Percentiles rank a stretch among this genome's conserved stretches.
phyloP scores from a whole-genome alignment of 768 basidiomycete genomes.

The Leccinum longicurvipes region DNA sequence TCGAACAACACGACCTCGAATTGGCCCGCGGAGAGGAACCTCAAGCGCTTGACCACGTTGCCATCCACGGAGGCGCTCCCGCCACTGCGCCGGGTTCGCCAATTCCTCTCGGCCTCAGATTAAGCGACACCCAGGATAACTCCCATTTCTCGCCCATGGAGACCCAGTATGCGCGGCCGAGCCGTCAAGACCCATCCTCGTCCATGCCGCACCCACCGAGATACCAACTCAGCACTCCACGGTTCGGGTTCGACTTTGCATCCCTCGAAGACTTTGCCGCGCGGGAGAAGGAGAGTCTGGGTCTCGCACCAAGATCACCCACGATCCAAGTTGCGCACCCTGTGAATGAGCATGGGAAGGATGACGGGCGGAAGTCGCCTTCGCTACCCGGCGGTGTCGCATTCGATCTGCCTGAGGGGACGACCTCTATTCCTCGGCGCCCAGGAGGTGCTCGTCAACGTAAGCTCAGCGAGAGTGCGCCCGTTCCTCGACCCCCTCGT shows the following conservation, averaged over 20 bases:
- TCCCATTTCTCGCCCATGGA: slow-evolving; percentile 37
- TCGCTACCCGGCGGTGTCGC: background rate
- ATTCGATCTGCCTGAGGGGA: slow-evolving; percentile 13
- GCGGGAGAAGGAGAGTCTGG: slow-evolving; percentile 63
- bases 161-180: slow-evolving; percentile 21
- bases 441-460: slow-evolving; percentile 59
- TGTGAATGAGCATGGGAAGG: slow-evolving; percentile 8
- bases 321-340: slow-evolving; percentile 10
- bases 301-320: slow-evolving; percentile 43
- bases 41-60: slow-evolving; percentile 11
- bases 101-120: slow-evolving; percentile 32
- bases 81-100: background rate
- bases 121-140: slow-evolving; percentile 48
- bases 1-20: slow-evolving; percentile 48
- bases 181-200: slow-evolving; percentile 25
- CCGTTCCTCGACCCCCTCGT: slow-evolving; percentile 57
- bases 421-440: slow-evolving; percentile 11
- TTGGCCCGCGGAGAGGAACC: slow-evolving; percentile 35
- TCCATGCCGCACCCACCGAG: slow-evolving; percentile 54
- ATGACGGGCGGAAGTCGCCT: slow-evolving; percentile 6
- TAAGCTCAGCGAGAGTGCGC: slow-evolving; percentile 82
- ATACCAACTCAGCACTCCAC: slow-evolving; percentile 60
- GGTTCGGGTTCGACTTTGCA: slow-evolving; percentile 66
- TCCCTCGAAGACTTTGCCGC: slow-evolving; percentile 75
- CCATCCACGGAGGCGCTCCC: slow-evolving; percentile 5